Conservation (phyloP, 2,329 filamentous ascomycete genomes). For the Paramyrothecium sp. region DNA sequence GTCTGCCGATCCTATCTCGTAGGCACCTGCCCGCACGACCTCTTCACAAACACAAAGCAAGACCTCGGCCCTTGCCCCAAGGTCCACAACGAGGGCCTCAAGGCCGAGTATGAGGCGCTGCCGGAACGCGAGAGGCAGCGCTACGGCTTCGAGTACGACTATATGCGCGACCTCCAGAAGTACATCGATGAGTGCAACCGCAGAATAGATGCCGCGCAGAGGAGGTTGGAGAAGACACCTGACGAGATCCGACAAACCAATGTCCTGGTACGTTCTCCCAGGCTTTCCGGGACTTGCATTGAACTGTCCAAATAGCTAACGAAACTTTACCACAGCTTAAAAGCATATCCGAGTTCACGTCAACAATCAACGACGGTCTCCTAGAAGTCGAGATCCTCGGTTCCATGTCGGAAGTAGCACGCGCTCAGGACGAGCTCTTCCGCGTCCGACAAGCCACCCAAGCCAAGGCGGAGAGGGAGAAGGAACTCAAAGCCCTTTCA, state of each 20-base stretch:
- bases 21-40: slow-evolving; percentile 94
- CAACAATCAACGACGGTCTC: slow-evolving; percentile 77
- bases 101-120: slow-evolving; percentile 81
- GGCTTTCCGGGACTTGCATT: not conserved
- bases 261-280: slow-evolving; percentile 56
- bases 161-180: slow-evolving; percentile 91
- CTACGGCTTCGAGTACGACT: slow-evolving; percentile 94
- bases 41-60: slow-evolving; percentile 99
- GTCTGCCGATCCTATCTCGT: slow-evolving; percentile 93
- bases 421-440: slow-evolving; percentile 85
- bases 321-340: slow-evolving; percentile 52
- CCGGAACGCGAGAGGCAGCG: slow-evolving; percentile 69
- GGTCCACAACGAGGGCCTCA: slow-evolving; percentile 83
- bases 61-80: slow-evolving; percentile 89
- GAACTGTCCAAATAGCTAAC: slow-evolving; percentile 10
- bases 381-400: slow-evolving; percentile 84
- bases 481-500: slow-evolving; percentile 83
- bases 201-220: slow-evolving; percentile 86
- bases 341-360: slow-evolving; percentile 76
- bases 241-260: slow-evolving; percentile 98
- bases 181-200: slow-evolving; percentile 97
- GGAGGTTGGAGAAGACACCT: slow-evolving; percentile 91
- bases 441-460: slow-evolving; percentile 78
- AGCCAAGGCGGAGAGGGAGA: slow-evolving; percentile 79
- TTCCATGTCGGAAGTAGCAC: slow-evolving; percentile 75